These are phyloP conservation scores for Boletus bicolor DNA, from an alignment of 768 basidiomycete genomes.

Conservation along the genomic window DNA sequence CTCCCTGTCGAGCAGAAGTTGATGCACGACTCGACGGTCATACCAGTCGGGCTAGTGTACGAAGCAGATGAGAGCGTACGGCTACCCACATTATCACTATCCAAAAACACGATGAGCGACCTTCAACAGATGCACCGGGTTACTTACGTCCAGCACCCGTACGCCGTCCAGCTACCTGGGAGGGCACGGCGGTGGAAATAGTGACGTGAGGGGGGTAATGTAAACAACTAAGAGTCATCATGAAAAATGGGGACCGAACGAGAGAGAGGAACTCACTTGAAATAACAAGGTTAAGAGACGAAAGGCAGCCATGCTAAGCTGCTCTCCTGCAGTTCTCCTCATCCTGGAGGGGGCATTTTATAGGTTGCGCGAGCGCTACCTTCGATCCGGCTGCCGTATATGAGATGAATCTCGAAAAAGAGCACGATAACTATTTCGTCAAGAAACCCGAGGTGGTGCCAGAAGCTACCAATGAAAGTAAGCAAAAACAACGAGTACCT, in stretches of 20 bases:
- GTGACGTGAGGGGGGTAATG: constrained; percentile 1
- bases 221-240: constrained; percentile 4
- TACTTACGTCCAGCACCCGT: constrained; percentile 61
- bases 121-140: constrained; percentile 8
- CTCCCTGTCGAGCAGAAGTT: constrained; percentile 37
- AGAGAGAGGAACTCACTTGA: constrained; percentile 5
- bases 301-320: constrained; percentile 7
- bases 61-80: constrained; percentile 56
- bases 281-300: constrained; percentile 1
- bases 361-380: constrained; percentile 7
- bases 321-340: background rate
- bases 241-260: background rate
- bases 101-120: constrained; percentile 3
- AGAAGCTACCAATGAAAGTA: background rate
- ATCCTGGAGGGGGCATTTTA: constrained; percentile 9
- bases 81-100: constrained; percentile 52
- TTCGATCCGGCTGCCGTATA: background rate
- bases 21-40: constrained; percentile 60
- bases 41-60: constrained; percentile 44
- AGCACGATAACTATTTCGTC: background rate
- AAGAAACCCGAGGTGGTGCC: background rate
- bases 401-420: background rate
- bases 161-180: constrained; percentile 52
- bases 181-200: constrained; percentile 30
- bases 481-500: background rate